A percentile compares a stretch with the other conserved stretches of the same genome.
Evolutionary conservation across 2,329 filamentous ascomycete genomes (phyloP).

Genomic region (Epichloe typhina): DNA sequence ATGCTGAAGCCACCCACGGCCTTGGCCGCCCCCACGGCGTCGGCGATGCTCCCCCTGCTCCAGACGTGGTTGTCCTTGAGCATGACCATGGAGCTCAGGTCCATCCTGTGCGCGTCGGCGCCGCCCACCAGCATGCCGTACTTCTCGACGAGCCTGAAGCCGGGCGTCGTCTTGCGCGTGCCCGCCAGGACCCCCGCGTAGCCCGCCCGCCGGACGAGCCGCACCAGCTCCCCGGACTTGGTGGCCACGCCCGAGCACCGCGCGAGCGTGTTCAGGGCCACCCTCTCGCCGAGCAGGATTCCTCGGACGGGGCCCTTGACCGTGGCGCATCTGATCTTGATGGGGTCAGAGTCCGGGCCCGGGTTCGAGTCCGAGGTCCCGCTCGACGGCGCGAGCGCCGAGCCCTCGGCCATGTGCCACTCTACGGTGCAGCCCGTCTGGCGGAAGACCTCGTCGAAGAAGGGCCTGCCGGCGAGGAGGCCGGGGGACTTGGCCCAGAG

Average conservation of each 20-base stretch:
- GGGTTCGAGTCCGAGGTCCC: no score
- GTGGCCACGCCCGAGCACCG: constrained; percentile 86
- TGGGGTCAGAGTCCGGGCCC: neutral
- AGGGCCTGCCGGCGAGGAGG: constrained; percentile 80
- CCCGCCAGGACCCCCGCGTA: constrained; percentile 81
- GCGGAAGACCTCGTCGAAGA: constrained; percentile 85
- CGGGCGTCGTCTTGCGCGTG: constrained; percentile 92
- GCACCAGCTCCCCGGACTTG: constrained; percentile 42
- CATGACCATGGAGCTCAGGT: constrained; percentile 93
- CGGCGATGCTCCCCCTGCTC: constrained; percentile 74
- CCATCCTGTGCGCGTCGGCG: constrained; percentile 82
- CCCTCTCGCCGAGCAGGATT: constrained; percentile 80
- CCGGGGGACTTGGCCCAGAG: constrained; percentile 60
- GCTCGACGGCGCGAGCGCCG: constrained; percentile 38
- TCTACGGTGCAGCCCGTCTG: constrained; percentile 85
- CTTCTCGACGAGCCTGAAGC: constrained; percentile 91
- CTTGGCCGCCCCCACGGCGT: constrained; percentile 74
- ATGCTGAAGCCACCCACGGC: constrained; percentile 76
- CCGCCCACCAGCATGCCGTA: constrained; percentile 95
- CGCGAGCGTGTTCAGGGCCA: constrained; percentile 81
- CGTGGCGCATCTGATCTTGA: constrained; percentile 56
- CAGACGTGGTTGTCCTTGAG: constrained; percentile 98
- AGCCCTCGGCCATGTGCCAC: constrained; percentile 74
- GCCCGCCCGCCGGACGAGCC: constrained; percentile 48
- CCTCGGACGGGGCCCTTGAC: constrained; percentile 70